A percentile compares a stretch with the other conserved stretches of the same genome.
phyloP scores from a whole-genome alignment of 805 yeast species.

The Candida ficus region DNA sequence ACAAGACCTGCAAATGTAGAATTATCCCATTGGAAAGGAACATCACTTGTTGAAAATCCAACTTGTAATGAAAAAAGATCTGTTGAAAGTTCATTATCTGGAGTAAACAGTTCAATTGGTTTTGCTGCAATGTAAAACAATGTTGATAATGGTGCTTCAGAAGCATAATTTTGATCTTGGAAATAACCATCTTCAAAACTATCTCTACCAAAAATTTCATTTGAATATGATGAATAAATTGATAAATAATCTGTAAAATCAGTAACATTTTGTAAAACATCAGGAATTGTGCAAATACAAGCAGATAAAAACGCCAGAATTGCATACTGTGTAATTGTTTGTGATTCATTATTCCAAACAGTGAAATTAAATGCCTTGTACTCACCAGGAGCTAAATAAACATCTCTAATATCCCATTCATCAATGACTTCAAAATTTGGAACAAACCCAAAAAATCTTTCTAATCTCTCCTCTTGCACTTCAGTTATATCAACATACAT shows the following conservation, averaged over 20 bases:
- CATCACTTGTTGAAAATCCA: constrained; percentile 58
- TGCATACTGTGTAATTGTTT: not conserved
- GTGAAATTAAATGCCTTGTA: constrained; percentile 15
- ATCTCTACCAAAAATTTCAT: constrained; percentile 3
- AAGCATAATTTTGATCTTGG: constrained; percentile 10
- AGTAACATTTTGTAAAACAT: not conserved
- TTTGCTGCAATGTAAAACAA: constrained; percentile 4
- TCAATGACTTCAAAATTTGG: constrained; percentile 10
- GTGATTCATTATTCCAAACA: constrained; percentile 3
- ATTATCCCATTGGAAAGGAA: constrained; percentile 67
- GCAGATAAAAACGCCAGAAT: constrained; percentile 8
- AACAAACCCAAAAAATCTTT: constrained; percentile 6
- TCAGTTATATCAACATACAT: not conserved
- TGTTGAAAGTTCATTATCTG: not conserved
- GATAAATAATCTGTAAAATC: constrained; percentile 4
- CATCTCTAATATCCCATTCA: constrained; percentile 13
- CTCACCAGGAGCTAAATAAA: constrained; percentile 16
- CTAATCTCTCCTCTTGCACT: not conserved
- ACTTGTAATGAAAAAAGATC: constrained; percentile 32
- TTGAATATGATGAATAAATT: constrained; percentile 5
- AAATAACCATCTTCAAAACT: constrained; percentile 12
- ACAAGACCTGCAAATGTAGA: constrained; percentile 49
- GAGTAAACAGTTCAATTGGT: constrained; percentile 12
- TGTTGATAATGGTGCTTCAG: constrained; percentile 12
- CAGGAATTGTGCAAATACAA: constrained; percentile 10